Percentiles rank a stretch among this genome's conserved stretches.
These are phyloP conservation scores for Litsea cubeba DNA, from an alignment of 164 flowering plant species.

Conservation along the genomic window DNA sequence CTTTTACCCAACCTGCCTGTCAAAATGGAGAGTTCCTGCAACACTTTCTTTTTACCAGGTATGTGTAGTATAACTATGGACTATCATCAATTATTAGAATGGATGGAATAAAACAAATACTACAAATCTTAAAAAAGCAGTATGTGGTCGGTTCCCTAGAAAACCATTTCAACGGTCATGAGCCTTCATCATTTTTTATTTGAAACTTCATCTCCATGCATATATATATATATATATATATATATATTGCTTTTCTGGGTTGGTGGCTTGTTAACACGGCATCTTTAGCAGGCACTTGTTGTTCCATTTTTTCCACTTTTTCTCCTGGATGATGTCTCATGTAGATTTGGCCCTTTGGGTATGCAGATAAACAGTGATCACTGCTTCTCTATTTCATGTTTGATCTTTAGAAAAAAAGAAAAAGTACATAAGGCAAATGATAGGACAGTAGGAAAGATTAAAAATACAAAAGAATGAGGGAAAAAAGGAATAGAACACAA, in stretches of 20 bases:
- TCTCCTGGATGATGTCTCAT: neutral
- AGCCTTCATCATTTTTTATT: neutral
- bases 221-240: neutral
- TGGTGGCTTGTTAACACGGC: neutral
- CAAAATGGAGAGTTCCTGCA: no score
- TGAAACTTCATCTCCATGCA: neutral
- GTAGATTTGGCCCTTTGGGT: conserved; percentile 4
- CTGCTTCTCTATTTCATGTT: neutral
- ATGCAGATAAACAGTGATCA: neutral
- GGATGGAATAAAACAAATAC: no score
- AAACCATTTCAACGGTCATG: no score
- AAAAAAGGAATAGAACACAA: neutral
- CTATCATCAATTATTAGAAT: no score
- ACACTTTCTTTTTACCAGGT: no score
- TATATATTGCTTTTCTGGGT: neutral
- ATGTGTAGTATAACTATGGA: no score
- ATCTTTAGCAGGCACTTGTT: no score
- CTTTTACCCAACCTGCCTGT: no score
- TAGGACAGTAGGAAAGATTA: neutral
- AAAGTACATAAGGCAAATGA: conserved; percentile 5
- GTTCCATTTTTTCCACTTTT: no score
- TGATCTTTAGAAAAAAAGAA: neutral
- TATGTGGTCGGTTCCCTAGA: no score
- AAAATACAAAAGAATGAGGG: no score
- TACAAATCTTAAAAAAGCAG: no score